Evolutionary conservation across 768 basidiomycete species (phyloP).

Genomic region (Lepiota brunneoincarnata): DNA sequence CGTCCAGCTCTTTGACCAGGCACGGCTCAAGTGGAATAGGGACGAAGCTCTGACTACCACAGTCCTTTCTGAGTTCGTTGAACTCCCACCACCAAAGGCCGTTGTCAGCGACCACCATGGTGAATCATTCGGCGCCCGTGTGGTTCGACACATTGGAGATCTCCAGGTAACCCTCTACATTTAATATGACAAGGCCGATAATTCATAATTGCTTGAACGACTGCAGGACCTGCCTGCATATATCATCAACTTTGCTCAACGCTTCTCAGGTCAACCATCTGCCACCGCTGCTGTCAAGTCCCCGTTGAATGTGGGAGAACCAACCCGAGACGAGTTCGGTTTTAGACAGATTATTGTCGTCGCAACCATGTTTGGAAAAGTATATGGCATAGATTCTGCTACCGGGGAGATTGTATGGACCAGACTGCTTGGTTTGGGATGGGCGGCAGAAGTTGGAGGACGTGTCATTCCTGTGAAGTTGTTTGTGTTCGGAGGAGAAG

Average conservation of each 20-base stretch:
- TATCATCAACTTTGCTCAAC: constrained; percentile 57
- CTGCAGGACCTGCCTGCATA: constrained; percentile 70
- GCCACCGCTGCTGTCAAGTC: constrained; percentile 26
- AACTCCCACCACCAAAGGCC: constrained; percentile 58
- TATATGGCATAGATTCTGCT: constrained; percentile 80
- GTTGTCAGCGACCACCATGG: constrained; percentile 32
- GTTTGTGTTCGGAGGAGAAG: constrained; percentile 48
- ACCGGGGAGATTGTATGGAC: constrained; percentile 81
- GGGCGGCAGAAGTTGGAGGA: constrained; percentile 56
- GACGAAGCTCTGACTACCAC: constrained; percentile 78
- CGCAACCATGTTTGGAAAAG: constrained; percentile 68
- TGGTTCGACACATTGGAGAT: constrained; percentile 56
- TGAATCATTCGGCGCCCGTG: constrained; percentile 49
- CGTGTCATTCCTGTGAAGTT: constrained; percentile 57
- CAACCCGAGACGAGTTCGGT: constrained; percentile 77
- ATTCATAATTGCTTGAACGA: background rate
- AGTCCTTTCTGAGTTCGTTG: constrained; percentile 65
- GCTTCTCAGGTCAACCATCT: constrained; percentile 62
- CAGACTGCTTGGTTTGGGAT: constrained; percentile 70
- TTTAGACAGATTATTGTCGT: constrained; percentile 81
- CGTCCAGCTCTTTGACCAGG: constrained; percentile 25
- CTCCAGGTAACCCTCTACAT: constrained; percentile 44
- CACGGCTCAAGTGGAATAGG: constrained; percentile 65
- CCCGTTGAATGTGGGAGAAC: constrained; percentile 31
- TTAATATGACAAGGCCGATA: background rate